Conservation (phyloP, 371 early-diverging fungal species). For the Furculomyces boomerangus region DNA sequence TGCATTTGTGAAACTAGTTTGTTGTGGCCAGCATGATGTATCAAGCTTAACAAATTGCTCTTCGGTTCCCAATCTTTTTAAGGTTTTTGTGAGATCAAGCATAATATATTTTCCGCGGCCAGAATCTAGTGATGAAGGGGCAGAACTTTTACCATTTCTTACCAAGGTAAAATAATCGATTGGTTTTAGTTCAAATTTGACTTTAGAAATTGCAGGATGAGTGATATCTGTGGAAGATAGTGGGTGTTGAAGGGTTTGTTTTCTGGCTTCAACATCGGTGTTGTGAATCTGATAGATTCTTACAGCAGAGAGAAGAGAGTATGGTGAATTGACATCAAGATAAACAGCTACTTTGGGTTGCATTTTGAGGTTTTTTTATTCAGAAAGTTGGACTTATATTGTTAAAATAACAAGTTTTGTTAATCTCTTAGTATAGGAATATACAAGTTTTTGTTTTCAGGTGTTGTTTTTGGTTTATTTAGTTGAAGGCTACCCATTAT, state of each 20-base stretch:
- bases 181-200: constrained; percentile 10
- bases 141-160: constrained; percentile 8
- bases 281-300: constrained; percentile 13
- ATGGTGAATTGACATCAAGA: constrained; percentile 22
- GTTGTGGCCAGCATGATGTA: constrained; percentile 14
- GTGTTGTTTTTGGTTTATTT: too few species aligned
- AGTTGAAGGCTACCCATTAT: too few species aligned
- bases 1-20: constrained; percentile 8
- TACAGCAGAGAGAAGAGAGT: constrained; percentile 20
- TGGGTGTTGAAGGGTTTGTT: neutral
- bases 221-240: neutral
- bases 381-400: too few species aligned
- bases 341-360: constrained; percentile 8
- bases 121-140: neutral
- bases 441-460: too few species aligned
- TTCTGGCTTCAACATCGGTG: neutral
- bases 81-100: neutral
- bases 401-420: too few species aligned
- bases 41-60: neutral
- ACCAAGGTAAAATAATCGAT: constrained; percentile 14
- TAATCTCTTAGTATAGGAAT: too few species aligned
- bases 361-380: neutral
- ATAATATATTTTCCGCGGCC: neutral
- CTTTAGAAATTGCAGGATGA: constrained; percentile 7
- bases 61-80: neutral